phyloP scores from a whole-genome alignment of 2,329 filamentous ascomycete genomes.

The Acephala macrosclerotiorum region DNA sequence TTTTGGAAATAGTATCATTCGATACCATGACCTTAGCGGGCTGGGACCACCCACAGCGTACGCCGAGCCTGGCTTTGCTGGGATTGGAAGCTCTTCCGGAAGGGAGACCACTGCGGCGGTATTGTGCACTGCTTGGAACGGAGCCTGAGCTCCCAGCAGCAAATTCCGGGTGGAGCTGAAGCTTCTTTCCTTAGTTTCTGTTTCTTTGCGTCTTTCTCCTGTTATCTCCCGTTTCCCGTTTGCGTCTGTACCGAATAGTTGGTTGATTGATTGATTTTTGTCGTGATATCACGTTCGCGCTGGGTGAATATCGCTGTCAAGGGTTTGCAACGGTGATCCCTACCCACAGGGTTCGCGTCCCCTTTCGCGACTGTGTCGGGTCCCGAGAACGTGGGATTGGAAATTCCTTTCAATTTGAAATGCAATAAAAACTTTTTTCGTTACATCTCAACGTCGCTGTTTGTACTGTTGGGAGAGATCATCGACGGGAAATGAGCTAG shows the following conservation, averaged over 20 bases:
- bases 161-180: neutral
- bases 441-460: no score
- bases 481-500: no score
- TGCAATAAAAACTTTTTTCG: neutral
- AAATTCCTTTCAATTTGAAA: neutral
- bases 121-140: neutral
- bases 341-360: neutral
- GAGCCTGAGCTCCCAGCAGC: neutral
- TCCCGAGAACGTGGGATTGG: constrained; percentile 2
- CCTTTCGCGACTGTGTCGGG: neutral
- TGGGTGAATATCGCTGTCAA: neutral
- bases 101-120: neutral
- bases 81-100: neutral
- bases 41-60: neutral
- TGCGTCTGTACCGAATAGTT: neutral
- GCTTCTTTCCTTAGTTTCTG: neutral
- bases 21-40: neutral
- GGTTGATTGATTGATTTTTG: no score
- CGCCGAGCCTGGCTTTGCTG: neutral
- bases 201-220: neutral
- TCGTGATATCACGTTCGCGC: no score
- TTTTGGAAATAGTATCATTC: neutral
- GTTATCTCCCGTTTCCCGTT: neutral
- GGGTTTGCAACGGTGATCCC: constrained; percentile 6
- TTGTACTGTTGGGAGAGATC: no score